Evolutionary conservation across 768 basidiomycete genomes (phyloP).

Genomic region (Hypholoma sublateritium): DNA sequence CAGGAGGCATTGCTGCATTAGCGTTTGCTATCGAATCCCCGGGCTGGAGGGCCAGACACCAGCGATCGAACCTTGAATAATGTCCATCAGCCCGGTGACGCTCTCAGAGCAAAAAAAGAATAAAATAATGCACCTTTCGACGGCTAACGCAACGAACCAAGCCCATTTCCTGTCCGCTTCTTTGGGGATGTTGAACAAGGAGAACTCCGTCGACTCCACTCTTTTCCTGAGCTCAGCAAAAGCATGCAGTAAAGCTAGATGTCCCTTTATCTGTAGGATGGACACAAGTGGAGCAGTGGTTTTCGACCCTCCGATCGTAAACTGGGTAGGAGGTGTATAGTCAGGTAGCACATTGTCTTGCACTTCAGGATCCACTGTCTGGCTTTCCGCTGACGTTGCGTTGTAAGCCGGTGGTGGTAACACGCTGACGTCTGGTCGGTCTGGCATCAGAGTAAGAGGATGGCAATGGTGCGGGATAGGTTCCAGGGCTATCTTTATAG

Average conservation of each 20-base stretch:
- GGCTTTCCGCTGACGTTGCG: background rate
- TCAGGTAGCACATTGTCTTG: constrained; percentile 18
- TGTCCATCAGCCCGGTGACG: background rate
- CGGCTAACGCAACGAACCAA: constrained; percentile 38
- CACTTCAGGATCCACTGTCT: background rate
- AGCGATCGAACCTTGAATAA: constrained; percentile 29
- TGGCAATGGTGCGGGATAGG: too few species aligned
- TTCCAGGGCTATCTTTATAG: background rate
- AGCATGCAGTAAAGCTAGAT: constrained; percentile 32
- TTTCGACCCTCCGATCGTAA: constrained; percentile 24
- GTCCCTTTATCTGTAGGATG: constrained; percentile 30
- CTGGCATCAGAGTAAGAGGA: too few species aligned
- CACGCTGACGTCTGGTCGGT: background rate
- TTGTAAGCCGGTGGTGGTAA: constrained; percentile 12
- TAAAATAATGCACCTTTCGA: constrained; percentile 28
- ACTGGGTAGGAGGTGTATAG: constrained; percentile 29
- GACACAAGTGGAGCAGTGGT: constrained; percentile 27
- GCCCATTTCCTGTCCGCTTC: constrained; percentile 30
- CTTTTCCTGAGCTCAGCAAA: constrained; percentile 28
- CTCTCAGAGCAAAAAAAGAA: background rate
- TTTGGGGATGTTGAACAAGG: constrained; percentile 13
- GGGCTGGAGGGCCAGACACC: constrained; percentile 18
- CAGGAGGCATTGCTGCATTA: constrained; percentile 29
- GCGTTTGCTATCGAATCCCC: constrained; percentile 7
- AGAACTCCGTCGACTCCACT: constrained; percentile 18